phyloP scores from a whole-genome alignment of 2,329 filamentous ascomycete genomes.

The Colletotrichum sansevieriae region DNA sequence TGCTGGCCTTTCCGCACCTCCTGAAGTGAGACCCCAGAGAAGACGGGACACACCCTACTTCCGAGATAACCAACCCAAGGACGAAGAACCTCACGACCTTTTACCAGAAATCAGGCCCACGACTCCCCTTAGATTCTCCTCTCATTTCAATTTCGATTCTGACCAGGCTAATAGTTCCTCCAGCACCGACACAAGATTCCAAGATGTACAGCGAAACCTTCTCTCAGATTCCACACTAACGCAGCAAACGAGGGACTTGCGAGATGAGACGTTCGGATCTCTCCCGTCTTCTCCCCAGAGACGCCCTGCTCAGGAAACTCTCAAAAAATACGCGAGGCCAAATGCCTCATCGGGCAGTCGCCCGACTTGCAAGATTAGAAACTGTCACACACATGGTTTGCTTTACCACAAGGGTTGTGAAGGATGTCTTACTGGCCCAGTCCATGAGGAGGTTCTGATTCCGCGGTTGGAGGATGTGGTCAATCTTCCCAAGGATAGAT shows the following conservation, averaged over 20 bases:
- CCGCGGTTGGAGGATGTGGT: conserved; percentile 14
- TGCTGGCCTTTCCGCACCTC: neutral
- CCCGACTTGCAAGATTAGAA: neutral
- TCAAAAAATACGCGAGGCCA: neutral
- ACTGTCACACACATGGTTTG: conserved; percentile 1
- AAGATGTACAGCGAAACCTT: too few relatives aligned
- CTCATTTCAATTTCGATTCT: neutral
- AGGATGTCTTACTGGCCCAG: conserved; percentile 1
- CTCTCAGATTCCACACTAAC: neutral
- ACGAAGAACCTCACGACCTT: neutral
- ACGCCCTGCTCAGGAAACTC: neutral
- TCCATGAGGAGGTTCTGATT: conserved; percentile 1
- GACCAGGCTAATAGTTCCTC: neutral
- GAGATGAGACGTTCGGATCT: conserved; percentile 6
- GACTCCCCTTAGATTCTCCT: neutral
- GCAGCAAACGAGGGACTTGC: neutral
- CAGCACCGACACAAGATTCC: too few relatives aligned
- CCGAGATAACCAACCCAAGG: neutral
- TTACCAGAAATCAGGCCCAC: neutral
- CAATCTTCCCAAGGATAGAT: neutral
- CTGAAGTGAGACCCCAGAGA: neutral
- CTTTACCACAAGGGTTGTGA: neutral
- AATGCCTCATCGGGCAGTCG: neutral
- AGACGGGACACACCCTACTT: neutral
- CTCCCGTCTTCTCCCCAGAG: neutral